These are phyloP conservation scores for Xanthoconium stramineum DNA, from an alignment of 768 basidiomycete genomes.

Conservation along the genomic window DNA sequence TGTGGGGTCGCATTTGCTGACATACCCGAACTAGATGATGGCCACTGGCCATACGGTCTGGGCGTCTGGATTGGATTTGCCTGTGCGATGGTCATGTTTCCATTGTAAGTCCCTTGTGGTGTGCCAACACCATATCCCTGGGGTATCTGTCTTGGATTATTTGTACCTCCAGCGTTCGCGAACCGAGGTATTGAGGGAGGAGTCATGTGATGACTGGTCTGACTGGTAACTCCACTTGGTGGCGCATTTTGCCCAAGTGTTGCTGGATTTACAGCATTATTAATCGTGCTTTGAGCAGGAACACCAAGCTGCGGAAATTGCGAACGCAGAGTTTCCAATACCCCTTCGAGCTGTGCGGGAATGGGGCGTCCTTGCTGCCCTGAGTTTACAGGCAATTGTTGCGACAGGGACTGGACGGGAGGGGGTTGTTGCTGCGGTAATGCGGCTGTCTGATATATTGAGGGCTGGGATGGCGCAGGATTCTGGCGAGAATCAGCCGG, in stretches of 20 bases:
- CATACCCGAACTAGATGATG: background rate
- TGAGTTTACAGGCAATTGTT: background rate
- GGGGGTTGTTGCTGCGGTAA: background rate
- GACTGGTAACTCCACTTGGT: background rate
- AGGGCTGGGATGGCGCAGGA: background rate
- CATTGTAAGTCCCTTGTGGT: slow-evolving; percentile 2
- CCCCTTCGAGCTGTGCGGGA: slow-evolving; percentile 9
- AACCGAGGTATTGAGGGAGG: background rate
- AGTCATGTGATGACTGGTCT: background rate
- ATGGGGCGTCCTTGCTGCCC: slow-evolving; percentile 8
- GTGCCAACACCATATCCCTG: slow-evolving; percentile 8
- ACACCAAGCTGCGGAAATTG: slow-evolving; percentile 12
- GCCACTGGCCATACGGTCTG: background rate
- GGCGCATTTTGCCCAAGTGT: background rate
- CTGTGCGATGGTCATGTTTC: background rate
- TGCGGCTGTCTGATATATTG: background rate
- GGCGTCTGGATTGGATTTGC: slow-evolving; percentile 4
- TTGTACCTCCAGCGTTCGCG: background rate
- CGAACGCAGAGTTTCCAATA: slow-evolving; percentile 14
- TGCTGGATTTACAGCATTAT: background rate
- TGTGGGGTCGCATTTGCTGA: slow-evolving; percentile 3
- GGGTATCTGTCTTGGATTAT: background rate
- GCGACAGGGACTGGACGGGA: background rate
- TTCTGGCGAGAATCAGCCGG: slow-evolving; percentile 1
- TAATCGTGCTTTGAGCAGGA: background rate